Conservation (phyloP, 352 stramenopile species). For the Phytophthora hibernalis region DNA sequence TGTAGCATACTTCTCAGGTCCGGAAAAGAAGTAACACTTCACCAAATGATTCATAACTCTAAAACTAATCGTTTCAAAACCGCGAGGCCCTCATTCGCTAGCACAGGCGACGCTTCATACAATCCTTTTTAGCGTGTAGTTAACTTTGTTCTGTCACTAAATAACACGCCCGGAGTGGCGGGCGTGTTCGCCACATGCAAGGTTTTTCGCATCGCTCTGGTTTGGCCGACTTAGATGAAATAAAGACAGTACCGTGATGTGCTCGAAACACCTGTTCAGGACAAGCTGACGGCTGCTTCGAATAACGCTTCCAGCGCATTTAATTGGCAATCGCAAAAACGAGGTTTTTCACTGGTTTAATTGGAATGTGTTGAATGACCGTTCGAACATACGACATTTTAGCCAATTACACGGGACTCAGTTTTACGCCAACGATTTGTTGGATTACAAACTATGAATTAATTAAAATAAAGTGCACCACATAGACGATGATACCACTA, state of each 20-base stretch:
- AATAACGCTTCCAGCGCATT: background rate
- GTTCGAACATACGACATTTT: background rate
- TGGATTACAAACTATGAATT: background rate
- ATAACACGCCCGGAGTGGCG: no score
- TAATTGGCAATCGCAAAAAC: background rate
- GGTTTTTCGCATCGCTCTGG: background rate
- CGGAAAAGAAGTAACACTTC: conserved; percentile 2
- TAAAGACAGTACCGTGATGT: background rate
- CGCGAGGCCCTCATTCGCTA: background rate
- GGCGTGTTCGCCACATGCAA: background rate
- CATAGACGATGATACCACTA: conserved; percentile 7
- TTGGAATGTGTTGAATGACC: conserved; percentile 1
- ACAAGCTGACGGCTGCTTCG: background rate
- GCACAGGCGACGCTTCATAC: background rate
- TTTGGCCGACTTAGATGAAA: background rate
- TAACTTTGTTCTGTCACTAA: background rate
- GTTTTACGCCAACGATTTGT: conserved; percentile 1
- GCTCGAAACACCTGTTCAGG: background rate
- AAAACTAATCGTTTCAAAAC: background rate
- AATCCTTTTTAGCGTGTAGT: background rate
- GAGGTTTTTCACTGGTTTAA: background rate
- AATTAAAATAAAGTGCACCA: conserved; percentile 5
- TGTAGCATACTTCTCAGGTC: background rate
- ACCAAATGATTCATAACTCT: background rate
- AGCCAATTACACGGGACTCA: background rate